Evolutionary conservation across 2,329 filamentous ascomycete genomes (phyloP).

Genomic region (Claviceps sp.): DNA sequence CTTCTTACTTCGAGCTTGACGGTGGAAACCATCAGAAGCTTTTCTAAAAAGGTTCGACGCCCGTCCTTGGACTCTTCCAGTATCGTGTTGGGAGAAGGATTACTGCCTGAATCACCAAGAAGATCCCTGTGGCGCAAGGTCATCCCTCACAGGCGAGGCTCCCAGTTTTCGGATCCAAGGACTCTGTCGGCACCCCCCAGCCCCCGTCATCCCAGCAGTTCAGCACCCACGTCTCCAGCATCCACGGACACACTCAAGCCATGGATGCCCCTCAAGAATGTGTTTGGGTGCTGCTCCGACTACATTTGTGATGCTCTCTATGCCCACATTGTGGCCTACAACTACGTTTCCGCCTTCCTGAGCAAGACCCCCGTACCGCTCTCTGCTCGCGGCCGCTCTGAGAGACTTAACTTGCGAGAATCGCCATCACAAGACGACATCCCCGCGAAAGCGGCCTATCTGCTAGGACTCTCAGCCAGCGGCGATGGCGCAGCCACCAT

Average conservation of each 20-base stretch:
- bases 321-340: constrained; percentile 45
- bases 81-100: constrained; percentile 9
- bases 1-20: constrained; percentile 40
- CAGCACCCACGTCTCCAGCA: constrained; percentile 8
- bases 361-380: constrained; percentile 11
- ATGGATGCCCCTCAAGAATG: constrained; percentile 33
- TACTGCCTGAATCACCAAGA: constrained; percentile 8
- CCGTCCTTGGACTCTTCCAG: constrained; percentile 14
- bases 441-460: constrained; percentile 37
- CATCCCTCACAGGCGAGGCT: constrained; percentile 16
- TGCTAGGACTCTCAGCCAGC: constrained; percentile 31
- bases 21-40: constrained; percentile 43
- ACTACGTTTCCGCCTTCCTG: constrained; percentile 34
- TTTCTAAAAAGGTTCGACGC: constrained; percentile 40
- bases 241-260: constrained; percentile 15
- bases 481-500: constrained; percentile 10
- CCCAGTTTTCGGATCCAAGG: constrained; percentile 3
- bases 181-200: background rate
- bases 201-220: constrained; percentile 2
- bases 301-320: constrained; percentile 46
- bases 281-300: constrained; percentile 39
- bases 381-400: constrained; percentile 5
- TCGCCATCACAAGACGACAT: constrained; percentile 22
- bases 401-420: constrained; percentile 10
- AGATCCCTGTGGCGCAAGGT: constrained; percentile 25